Evolutionary conservation across 1,139 yeast species (phyloP), one percentile per base, ranked within the genome.

Genomic region (Tardiomyces digboiensis): DNA sequence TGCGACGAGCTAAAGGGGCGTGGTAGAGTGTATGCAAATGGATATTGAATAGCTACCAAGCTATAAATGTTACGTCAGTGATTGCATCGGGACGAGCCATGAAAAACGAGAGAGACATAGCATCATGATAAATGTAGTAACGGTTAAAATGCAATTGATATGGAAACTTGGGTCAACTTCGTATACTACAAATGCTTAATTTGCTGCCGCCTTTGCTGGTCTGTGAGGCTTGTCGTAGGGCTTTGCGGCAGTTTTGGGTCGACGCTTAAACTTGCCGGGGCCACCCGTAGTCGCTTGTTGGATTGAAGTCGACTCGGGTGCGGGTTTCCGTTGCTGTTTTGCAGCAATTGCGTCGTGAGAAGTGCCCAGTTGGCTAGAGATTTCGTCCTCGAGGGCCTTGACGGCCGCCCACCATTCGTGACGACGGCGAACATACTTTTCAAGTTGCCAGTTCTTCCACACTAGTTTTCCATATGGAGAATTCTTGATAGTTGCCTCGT

Each of bases 391-490:
- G 56, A 81, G 84, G 43, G 80, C 80, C 58, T 83, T 87, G 29
- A 85, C 76, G 33, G 76, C 56, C 39, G 74, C 69, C 65, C 83
- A 85, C 97, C 97, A 88, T 57, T 87, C 95, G 58, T 71, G 76
- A 60, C 82, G 78, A 63, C 81, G 81, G 60, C 96, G 74, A 12
- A 70, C 62, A 57, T 80, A 86, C 54, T 79, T 65, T 58, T 87
- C 96, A 81, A 88, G 75, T 26, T 75, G 66, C 97, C 97, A 91
- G 61, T 89, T 91, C 59, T 84, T 85, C 97, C 97, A 91, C 1
- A 91, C 97, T 53, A 80, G 74, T 59, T 83, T 78, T 39, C 98
- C 98, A 58, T 91, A 91, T 20, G 71, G 75, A 59, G 95, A 83
- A 51, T 82, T 86, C 65, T 91, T 88, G 37, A 91, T 83, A 51